Base-by-base conservation (phyloP, 345 rosid genomes). In the Abelmoschus esculentus region DNA sequence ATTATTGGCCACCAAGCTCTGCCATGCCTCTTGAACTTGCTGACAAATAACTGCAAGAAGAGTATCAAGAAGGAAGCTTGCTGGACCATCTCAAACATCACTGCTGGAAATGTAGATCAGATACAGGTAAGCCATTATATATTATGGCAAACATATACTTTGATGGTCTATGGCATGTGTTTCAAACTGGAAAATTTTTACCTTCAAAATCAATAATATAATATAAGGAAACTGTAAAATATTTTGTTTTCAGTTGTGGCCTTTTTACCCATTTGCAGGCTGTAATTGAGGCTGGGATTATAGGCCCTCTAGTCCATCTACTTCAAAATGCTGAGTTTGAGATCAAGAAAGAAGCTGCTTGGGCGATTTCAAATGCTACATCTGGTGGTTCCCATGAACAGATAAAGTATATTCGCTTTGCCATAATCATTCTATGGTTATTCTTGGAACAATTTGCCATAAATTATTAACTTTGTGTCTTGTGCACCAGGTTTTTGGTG, bases 61-160 rank as follows among this genome's bases (percentile, higher is more conserved):
- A 88, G 93, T 71, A 88, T 90, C 68, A 90, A 89, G 82, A 90
- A 87, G 83, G 97, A 90, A 83, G 84, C 95, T 65, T 87, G 92
- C 66, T 90, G 97, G 97, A 88, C 97, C 42, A 87, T 90, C 65
- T 90, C 97, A 40, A 90, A 90, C 76, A 90, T 90, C 58, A 89
- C 97, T 34, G 97, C 97, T 73, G 97, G 97, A n/a, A 88, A 79
- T 75, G 54, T 75, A 46, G 84, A 75, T 72, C 97, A 90, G 77
- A 90, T 90, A 67, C 96, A 88, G 89, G 96, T 86, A 70, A 73
- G 83, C 58, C 28, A 60, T 5, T 17, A 22, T 22, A 46, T 65
- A 19, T 19, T 22, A 22, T 46, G 4, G 5, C 9, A 13, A 15
- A 28, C 8, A 31, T 19, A 19, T 14, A 66, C 56, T 40, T 34